Conservation (phyloP, 345 rosid genomes). For the Gossypium herbaceum region DNA sequence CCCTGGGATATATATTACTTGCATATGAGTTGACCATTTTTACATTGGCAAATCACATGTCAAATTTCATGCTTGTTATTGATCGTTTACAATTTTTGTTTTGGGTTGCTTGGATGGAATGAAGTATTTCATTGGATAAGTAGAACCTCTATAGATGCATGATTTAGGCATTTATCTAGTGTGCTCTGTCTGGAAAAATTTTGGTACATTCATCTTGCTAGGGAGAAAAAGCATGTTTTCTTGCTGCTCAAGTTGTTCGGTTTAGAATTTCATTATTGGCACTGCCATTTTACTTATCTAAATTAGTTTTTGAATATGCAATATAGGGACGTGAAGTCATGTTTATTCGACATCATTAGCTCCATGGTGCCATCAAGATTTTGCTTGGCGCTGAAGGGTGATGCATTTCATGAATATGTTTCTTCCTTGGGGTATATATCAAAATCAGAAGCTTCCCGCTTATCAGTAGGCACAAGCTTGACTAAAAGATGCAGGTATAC, state of each 20-base stretch:
- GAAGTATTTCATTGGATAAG: neutral
- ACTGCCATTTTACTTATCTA: neutral
- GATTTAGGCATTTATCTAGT: neutral
- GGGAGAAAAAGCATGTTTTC: neutral
- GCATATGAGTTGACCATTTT: conserved; percentile 2
- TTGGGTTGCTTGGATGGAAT: neutral
- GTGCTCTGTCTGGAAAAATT: neutral
- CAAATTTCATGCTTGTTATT: neutral
- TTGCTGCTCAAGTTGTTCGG: neutral
- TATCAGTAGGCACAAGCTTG: conserved; percentile 34
- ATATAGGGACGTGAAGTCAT: conserved; percentile 49
- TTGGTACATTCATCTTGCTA: neutral
- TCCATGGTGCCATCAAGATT: conserved; percentile 56
- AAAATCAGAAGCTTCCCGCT: conserved; percentile 56
- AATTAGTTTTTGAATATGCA: neutral
- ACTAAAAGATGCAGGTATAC: conserved; percentile 50
- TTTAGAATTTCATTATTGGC: neutral
- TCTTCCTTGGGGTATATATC: conserved; percentile 66
- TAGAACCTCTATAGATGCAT: neutral
- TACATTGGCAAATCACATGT: conserved; percentile 1
- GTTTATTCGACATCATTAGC: conserved; percentile 37
- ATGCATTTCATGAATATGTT: conserved; percentile 61
- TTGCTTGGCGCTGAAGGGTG: conserved; percentile 49
- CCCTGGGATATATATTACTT: neutral
- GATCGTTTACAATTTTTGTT: neutral